A percentile compares a stretch with the other conserved stretches of the same genome.
Conservation (phyloP, 1,284 basidiomycete species). For the Austroboletus novae-zelandiae region DNA sequence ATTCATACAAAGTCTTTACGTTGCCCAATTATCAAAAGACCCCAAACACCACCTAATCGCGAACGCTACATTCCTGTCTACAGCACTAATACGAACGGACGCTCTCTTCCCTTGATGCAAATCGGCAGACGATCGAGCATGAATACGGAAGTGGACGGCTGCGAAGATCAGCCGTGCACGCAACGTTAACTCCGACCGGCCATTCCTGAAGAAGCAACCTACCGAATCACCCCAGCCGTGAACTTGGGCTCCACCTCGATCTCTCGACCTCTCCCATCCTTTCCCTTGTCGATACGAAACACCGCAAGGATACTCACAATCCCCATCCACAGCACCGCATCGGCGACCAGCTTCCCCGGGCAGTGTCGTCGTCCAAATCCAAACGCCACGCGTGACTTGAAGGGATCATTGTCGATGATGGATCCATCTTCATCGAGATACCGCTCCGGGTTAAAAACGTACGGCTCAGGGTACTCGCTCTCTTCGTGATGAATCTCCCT, state of each 20-base stretch:
- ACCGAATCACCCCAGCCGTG: slow-evolving; percentile 32
- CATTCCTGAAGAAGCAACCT: slow-evolving; percentile 11
- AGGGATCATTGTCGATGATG: slow-evolving; percentile 24
- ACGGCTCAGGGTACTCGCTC: slow-evolving; percentile 26
- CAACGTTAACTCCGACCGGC: slow-evolving; percentile 16
- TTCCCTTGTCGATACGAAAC: slow-evolving; percentile 26
- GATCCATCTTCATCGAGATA: slow-evolving; percentile 25
- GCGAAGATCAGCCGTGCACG: slow-evolving; percentile 11
- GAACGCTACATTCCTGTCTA: neutral
- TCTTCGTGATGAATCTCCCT: slow-evolving; percentile 34
- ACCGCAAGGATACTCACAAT: slow-evolving; percentile 32
- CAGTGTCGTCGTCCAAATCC: slow-evolving; percentile 35
- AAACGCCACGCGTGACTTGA: slow-evolving; percentile 29
- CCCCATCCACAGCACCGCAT: slow-evolving; percentile 34
- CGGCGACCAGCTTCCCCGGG: slow-evolving; percentile 34
- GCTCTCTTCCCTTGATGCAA: slow-evolving; percentile 25
- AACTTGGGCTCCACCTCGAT: slow-evolving; percentile 32
- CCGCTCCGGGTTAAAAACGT: slow-evolving; percentile 28
- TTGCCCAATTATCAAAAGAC: slow-evolving; percentile 15
- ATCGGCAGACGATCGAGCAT: slow-evolving; percentile 32
- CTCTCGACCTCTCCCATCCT: slow-evolving; percentile 23
- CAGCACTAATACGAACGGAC: slow-evolving; percentile 3
- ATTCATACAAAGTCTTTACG: slow-evolving; percentile 12
- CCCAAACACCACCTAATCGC: slow-evolving; percentile 24
- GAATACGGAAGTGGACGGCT: slow-evolving; percentile 32